phyloP scores from a whole-genome alignment of 768 basidiomycete genomes.

The Hortiboletus campestris region DNA sequence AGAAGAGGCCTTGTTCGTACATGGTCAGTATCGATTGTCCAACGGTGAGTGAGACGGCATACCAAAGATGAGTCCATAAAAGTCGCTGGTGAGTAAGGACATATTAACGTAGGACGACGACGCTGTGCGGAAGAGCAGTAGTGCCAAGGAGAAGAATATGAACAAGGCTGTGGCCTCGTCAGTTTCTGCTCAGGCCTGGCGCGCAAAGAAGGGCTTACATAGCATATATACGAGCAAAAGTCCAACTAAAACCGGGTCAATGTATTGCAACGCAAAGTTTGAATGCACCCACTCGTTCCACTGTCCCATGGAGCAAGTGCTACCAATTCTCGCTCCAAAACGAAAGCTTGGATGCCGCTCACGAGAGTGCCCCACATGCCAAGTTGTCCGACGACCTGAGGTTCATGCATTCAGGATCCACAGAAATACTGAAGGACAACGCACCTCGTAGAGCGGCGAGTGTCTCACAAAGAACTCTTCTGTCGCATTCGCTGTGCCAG shows the following conservation, averaged over 20 bases:
- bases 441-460: conserved; percentile 74
- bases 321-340: conserved; percentile 66
- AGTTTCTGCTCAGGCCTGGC: not conserved
- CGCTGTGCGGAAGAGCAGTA: conserved; percentile 76
- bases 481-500: conserved; percentile 68
- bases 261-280: conserved; percentile 31
- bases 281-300: conserved; percentile 50
- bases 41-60: not conserved
- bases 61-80: conserved; percentile 80
- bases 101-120: conserved; percentile 86
- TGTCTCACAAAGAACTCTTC: conserved; percentile 85
- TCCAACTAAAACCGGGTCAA: conserved; percentile 41
- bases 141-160: conserved; percentile 80
- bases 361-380: conserved; percentile 83
- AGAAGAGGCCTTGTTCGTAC: conserved; percentile 41
- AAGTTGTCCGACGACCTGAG: conserved; percentile 74
- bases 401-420: not conserved
- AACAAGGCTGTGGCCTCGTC: conserved; percentile 54
- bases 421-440: not conserved
- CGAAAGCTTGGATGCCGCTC: conserved; percentile 70
- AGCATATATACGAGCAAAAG: conserved; percentile 46
- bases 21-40: conserved; percentile 1
- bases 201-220: conserved; percentile 17
- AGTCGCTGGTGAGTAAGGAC: conserved; percentile 83
- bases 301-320: conserved; percentile 66